A percentile compares a stretch with the other conserved stretches of the same genome.
Conservation (phyloP, 1,139 yeast genomes). For the Candida tropicalis region DNA sequence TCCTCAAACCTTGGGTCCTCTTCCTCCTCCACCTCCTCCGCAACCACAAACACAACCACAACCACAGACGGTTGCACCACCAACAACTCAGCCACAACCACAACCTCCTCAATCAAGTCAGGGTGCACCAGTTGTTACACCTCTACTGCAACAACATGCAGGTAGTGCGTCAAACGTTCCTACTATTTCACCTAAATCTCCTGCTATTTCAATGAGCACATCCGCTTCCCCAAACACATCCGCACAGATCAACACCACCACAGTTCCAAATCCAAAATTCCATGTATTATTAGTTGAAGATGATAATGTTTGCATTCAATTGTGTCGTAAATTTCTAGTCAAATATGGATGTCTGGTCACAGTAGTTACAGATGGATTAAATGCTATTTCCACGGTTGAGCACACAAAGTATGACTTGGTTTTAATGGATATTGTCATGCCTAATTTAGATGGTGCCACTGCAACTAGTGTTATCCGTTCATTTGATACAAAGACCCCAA, state of each 20-base stretch:
- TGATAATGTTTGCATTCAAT: constrained; percentile 79
- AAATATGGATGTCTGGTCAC: constrained; percentile 93
- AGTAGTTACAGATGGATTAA: constrained; percentile 88
- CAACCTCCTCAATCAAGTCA: neutral
- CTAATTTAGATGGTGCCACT: constrained; percentile 90
- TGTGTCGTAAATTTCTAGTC: constrained; percentile 75
- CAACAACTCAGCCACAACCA: neutral
- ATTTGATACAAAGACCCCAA: constrained; percentile 82
- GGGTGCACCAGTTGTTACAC: neutral
- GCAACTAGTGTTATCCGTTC: constrained; percentile 86
- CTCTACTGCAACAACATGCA: neutral
- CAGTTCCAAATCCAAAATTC: constrained; percentile 48
- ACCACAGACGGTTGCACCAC: constrained; percentile 5
- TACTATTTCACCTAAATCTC: constrained; percentile 19
- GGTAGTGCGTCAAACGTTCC: constrained; percentile 10
- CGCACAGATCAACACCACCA: constrained; percentile 30
- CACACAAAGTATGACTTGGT: constrained; percentile 78
- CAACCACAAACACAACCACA: neutral
- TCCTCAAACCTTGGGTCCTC: too few species aligned
- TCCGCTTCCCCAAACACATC: constrained; percentile 12
- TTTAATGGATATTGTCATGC: constrained; percentile 93
- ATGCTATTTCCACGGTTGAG: constrained; percentile 83
- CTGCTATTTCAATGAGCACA: constrained; percentile 1
- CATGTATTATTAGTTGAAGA: constrained; percentile 85
- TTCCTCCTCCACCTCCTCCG: neutral